Base-by-base conservation (phyloP, 1,139 yeast genomes). In the Pichia sp. region DNA sequence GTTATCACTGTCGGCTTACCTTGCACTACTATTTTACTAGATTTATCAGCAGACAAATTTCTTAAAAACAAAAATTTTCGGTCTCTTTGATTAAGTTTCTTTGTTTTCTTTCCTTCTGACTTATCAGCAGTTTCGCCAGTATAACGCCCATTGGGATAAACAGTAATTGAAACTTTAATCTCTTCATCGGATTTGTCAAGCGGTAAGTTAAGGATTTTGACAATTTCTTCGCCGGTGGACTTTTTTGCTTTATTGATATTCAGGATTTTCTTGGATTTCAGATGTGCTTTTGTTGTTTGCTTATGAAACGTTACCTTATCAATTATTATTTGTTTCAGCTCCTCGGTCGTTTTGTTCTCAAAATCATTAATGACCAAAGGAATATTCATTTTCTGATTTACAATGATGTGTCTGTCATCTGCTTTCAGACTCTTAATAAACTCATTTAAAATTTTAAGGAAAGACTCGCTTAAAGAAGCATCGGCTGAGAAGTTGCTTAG, bases 121-220 rank as follows among this genome's bases (percentile, higher is more conserved):
- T 36, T 23, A 3, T 50, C 16, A 3, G 15, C 10, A 10, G 40
- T 47, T 29, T 29, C 42, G 32, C 36, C 47, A 7, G 26, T 32
- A 34, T 31, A 50, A n/a, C 52, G 56, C 4, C 62, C 62, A 32
- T 53, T 51, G 4, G 62, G 59, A 41, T 57, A 59, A 26, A 59
- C 47, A 2, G 51, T 53, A 4, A 59, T 56, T 2, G 52, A 47
- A 7, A 59, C 47, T 15, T 56, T 42, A 34, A 50, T 15, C 1
- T 23, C 43, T 32, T 53, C 53, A 13, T 46, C 43, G 8, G 48
- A 46, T 38, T 49, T 53, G 6, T 41, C 50, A 38, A 29, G 34
- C 10, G 41, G 15, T 23, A 58, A 34, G 16, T 48, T 47, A 36
- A 54, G 30, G 7, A 36, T 45, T n/a, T 54, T 57, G 5, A 49